Evolutionary conservation across 441 rosid species (phyloP).

Genomic region (Aquilaria agallochum): DNA sequence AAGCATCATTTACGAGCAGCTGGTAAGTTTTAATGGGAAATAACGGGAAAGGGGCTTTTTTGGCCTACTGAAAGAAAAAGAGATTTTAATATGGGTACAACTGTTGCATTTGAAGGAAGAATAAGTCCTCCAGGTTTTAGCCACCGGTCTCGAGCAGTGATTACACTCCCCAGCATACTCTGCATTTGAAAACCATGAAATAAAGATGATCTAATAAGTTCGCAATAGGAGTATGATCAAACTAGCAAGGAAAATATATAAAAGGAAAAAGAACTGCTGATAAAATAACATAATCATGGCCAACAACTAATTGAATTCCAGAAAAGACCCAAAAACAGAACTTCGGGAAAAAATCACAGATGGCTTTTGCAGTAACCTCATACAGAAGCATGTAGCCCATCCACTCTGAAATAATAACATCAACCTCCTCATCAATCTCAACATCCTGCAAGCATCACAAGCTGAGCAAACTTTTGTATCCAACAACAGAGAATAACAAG

Average conservation of each 20-base stretch:
- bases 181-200: constrained; percentile 20
- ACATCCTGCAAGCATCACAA: constrained; percentile 68
- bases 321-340: constrained; percentile 3
- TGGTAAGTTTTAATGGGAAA: too few relatives aligned
- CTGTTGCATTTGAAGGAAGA: constrained; percentile 93
- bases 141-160: constrained; percentile 97
- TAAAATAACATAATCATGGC: constrained; percentile 2
- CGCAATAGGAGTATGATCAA: constrained; percentile 5
- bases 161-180: constrained; percentile 99
- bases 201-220: neutral
- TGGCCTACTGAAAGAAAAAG: constrained; percentile 10
- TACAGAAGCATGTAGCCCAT: constrained; percentile 99
- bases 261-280: constrained; percentile 6
- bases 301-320: constrained; percentile 7
- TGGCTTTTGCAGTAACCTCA: constrained; percentile 52
- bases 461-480: constrained; percentile 2
- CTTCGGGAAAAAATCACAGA: constrained; percentile 11
- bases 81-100: constrained; percentile 6
- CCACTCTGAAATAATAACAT: constrained; percentile 97
- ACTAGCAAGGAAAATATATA: constrained; percentile 5
- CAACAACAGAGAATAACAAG: constrained; percentile 1
- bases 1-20: neutral
- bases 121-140: constrained; percentile 91
- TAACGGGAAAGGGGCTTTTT: too few relatives aligned
- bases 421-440: constrained; percentile 90